Base-by-base conservation (phyloP, 352 stramenopile genomes). In the Pythium apleroticum region DNA sequence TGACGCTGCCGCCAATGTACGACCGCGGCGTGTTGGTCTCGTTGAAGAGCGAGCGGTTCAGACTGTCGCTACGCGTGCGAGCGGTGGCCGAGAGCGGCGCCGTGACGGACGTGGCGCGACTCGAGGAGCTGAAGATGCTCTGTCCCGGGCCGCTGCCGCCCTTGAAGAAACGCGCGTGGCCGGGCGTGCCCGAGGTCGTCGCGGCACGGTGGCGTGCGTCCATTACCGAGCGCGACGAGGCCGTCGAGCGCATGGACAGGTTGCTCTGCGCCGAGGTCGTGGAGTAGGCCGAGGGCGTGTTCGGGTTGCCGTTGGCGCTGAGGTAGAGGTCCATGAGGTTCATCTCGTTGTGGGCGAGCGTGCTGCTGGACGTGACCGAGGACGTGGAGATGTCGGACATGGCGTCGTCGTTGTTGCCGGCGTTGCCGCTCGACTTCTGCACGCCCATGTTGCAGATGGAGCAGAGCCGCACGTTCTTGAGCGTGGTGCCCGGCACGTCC, bases 381-480 rank as follows among this genome's bases (percentile, higher is more conserved):
- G 83, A 89, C 15, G 84, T 82, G 57, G 86, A 94, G 63, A 87
- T 76, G 70, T 92, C 85, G 30, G 84, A 91, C 75, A 85, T 83
- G 54, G 76, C 67, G 65, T 87, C 84, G 33, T 60, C 66, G 60
- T 54, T 20, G n/a, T 54, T n/a, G 24, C 71, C 37, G 73, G 66
- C 17, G 43, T 62, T 54, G 37, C 31, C 35, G 27, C 45, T 28
- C n/a, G 65, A 68, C 55, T 89, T 87, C 63, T 91, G 81, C n/a
- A 94, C 84, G 52, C 83, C 80, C 77, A 93, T 93, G 62, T 93
- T 93, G 71, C 85, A 93, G 33, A 92, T 74, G 3, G 84, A 90
- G 70, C 85, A 96, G 48, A 94, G 88, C 35, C 86, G 85, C 61
- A 94, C 80, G 65, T 90, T 92, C 72, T 90, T 88, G 60, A 95